phyloP scores from a whole-genome alignment of 768 basidiomycete genomes.

The Amanita polypyramis region DNA sequence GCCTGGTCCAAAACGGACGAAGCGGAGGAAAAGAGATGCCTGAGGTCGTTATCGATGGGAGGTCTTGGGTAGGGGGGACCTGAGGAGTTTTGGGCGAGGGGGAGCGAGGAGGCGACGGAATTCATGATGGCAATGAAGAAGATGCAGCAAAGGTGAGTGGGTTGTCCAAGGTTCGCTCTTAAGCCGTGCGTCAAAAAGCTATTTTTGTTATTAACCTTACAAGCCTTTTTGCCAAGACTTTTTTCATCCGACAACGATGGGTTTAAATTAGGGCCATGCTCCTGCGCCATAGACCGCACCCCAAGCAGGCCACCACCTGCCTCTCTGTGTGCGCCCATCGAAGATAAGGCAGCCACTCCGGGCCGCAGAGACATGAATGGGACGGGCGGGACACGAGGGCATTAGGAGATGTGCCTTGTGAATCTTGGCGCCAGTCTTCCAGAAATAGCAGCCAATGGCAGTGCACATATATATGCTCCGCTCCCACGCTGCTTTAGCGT shows the following conservation, averaged over 20 bases:
- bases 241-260: constrained; percentile 11
- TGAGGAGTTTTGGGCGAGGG: constrained; percentile 19
- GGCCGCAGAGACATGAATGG: neutral
- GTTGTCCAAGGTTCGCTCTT: constrained; percentile 31
- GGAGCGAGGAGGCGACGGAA: constrained; percentile 20
- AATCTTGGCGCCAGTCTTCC: constrained; percentile 6
- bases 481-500: constrained; percentile 11
- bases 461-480: constrained; percentile 14
- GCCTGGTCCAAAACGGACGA: constrained; percentile 34
- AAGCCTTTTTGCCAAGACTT: constrained; percentile 39
- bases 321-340: neutral
- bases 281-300: neutral
- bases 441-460: constrained; percentile 25
- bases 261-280: neutral
- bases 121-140: constrained; percentile 24
- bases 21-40: constrained; percentile 27
- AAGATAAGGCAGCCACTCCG: neutral
- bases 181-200: constrained; percentile 30
- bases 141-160: constrained; percentile 29
- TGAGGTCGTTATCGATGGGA: constrained; percentile 20
- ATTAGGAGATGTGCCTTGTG: constrained; percentile 13
- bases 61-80: constrained; percentile 11
- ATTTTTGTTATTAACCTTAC: constrained; percentile 31
- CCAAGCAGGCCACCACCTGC: no score
- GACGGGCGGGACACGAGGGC: neutral